Conservation (phyloP, 2,329 filamentous ascomycete species). For the Hymenoscyphus repandus region DNA sequence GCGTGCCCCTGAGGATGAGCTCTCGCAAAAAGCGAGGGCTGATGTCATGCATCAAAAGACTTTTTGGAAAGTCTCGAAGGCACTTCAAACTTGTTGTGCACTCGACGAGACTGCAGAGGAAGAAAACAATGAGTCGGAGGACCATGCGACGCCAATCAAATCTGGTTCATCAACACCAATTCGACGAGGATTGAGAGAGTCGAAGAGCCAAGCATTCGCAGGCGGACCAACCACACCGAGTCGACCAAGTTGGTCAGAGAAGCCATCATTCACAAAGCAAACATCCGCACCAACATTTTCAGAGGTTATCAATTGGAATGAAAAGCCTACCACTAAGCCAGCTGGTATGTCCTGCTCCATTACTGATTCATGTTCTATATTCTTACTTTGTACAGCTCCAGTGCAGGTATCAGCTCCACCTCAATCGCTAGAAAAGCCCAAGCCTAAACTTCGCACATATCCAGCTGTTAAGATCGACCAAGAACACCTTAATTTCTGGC, state of each 20-base stretch:
- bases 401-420: not conserved
- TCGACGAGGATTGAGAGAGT: constrained; percentile 16
- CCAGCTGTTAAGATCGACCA: constrained; percentile 53
- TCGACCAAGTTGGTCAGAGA: constrained; percentile 22
- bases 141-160: constrained; percentile 32
- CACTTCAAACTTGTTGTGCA: constrained; percentile 55
- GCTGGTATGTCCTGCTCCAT: constrained; percentile 15
- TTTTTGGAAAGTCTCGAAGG: constrained; percentile 44
- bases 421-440: constrained; percentile 20
- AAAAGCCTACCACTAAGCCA: constrained; percentile 17
- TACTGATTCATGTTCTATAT: not conserved
- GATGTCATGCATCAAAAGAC: constrained; percentile 53
- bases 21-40: constrained; percentile 40
- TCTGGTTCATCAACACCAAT: constrained; percentile 19
- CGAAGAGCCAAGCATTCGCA: constrained; percentile 15
- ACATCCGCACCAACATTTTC: constrained; percentile 9
- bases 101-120: constrained; percentile 54
- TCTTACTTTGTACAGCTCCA: constrained; percentile 17
- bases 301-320: constrained; percentile 22
- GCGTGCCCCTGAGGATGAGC: constrained; percentile 61
- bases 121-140: constrained; percentile 45
- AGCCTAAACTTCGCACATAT: constrained; percentile 50
- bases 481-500: constrained; percentile 66
- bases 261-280: constrained; percentile 16
- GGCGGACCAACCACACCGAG: constrained; percentile 7